phyloP scores from a whole-genome alignment of 306 rosid genomes.

The Hippophae gyantsensis region DNA sequence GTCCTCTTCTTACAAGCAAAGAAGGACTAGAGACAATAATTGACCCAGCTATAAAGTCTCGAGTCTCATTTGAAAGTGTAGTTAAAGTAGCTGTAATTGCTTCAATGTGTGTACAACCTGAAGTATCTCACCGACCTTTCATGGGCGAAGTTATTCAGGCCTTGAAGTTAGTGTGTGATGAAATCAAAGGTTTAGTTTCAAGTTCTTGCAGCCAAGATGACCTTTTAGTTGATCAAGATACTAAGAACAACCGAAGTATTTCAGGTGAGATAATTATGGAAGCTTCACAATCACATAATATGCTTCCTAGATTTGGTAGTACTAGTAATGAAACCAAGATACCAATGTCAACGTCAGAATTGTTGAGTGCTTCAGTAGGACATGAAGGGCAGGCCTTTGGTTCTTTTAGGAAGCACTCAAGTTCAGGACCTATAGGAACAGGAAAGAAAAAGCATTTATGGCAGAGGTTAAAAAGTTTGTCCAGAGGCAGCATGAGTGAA shows the following conservation, averaged over 20 bases:
- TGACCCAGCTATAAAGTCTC: slow-evolving; percentile 51
- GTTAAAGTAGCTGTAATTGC: slow-evolving; percentile 96
- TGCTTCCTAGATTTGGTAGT: slow-evolving; percentile 18
- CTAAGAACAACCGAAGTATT: slow-evolving; percentile 8
- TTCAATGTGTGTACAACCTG: slow-evolving; percentile 96
- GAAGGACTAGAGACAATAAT: slow-evolving; percentile 62
- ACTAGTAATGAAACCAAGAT: slow-evolving; percentile 31
- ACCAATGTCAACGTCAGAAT: slow-evolving; percentile 41
- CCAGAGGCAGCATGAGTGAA: slow-evolving; percentile 70
- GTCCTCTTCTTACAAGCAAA: slow-evolving; percentile 76
- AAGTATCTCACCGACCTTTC: slow-evolving; percentile 87
- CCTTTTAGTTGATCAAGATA: slow-evolving; percentile 20
- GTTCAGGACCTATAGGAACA: slow-evolving; percentile 51
- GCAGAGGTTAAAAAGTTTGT: slow-evolving; percentile 55
- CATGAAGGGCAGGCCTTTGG: slow-evolving; percentile 41
- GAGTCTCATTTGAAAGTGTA: slow-evolving; percentile 39
- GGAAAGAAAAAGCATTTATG: slow-evolving; percentile 55
- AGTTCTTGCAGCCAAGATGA: slow-evolving; percentile 38
- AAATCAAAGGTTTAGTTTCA: slow-evolving; percentile 25
- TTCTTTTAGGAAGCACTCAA: slow-evolving; percentile 57
- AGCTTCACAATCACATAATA: slow-evolving; percentile 11
- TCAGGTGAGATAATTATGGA: slow-evolving; percentile 18
- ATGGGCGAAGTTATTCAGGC: slow-evolving; percentile 99
- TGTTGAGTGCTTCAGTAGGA: slow-evolving; percentile 33
- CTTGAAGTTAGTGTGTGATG: slow-evolving; percentile 71